These are phyloP conservation scores for Ophiocytium majus DNA, from an alignment of 352 stramenopile species.

Conservation along the genomic window DNA sequence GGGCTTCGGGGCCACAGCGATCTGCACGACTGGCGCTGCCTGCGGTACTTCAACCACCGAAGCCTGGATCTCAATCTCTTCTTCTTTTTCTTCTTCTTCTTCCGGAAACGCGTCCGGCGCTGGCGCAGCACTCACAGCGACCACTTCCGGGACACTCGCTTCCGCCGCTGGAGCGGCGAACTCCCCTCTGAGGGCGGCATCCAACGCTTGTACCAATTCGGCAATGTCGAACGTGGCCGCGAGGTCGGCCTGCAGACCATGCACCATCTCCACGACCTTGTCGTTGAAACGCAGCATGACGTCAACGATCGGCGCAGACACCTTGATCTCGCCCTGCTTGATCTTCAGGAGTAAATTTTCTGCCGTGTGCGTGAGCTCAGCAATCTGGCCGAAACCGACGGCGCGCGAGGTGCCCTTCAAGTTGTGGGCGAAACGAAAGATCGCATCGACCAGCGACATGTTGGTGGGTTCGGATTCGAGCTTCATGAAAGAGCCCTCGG, in stretches of 20 bases:
- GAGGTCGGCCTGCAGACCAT: not conserved
- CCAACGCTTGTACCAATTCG: not conserved
- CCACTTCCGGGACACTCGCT: not conserved
- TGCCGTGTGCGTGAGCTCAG: not conserved
- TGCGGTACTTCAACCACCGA: not conserved
- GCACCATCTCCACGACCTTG: not conserved
- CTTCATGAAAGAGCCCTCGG: constrained; percentile 13
- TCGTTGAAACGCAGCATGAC: constrained; percentile 10
- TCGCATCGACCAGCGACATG: not conserved
- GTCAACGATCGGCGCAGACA: not conserved
- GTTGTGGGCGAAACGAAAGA: constrained; percentile 10
- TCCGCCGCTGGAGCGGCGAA: not conserved
- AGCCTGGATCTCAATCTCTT: not conserved
- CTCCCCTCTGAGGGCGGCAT: not conserved
- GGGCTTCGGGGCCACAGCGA: not conserved
- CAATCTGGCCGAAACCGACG: constrained; percentile 4
- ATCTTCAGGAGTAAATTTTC: constrained; percentile 5
- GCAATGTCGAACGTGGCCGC: not conserved
- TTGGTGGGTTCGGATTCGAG: not conserved
- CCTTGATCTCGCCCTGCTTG: not conserved
- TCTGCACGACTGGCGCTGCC: not conserved
- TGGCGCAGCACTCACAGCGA: not conserved
- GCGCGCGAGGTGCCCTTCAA: not conserved
- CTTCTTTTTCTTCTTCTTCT: no score
- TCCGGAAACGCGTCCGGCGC: not conserved